Evolutionary conservation across 768 basidiomycete genomes (phyloP).

Genomic region (Sutorius australiensis): DNA sequence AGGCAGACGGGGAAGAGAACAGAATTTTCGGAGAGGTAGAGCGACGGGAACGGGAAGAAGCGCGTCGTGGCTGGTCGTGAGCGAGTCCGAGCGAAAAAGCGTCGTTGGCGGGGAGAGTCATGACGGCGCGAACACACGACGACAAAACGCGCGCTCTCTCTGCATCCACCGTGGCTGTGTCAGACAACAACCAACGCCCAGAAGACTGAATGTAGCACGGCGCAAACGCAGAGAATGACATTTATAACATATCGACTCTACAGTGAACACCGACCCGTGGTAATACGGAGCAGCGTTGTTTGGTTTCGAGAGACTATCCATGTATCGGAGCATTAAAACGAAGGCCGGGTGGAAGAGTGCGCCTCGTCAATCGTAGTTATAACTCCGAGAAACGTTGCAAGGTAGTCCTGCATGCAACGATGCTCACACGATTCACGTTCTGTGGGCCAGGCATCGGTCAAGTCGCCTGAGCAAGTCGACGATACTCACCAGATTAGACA

Average conservation of each 20-base stretch:
- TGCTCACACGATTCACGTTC: neutral
- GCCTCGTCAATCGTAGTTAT: constrained; percentile 83
- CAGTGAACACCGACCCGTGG: constrained; percentile 29
- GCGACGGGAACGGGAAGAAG: constrained; percentile 33
- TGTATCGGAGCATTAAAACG: constrained; percentile 87
- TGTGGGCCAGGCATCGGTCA: neutral
- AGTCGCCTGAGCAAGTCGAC: neutral
- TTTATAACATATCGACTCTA: constrained; percentile 27
- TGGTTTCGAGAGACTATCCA: constrained; percentile 55
- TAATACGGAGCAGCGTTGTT: constrained; percentile 42
- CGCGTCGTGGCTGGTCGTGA: constrained; percentile 33
- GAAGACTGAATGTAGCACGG: no score
- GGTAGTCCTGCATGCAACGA: no score
- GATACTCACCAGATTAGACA: neutral
- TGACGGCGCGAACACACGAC: constrained; percentile 2
- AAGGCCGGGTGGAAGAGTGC: constrained; percentile 53
- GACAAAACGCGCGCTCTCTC: neutral
- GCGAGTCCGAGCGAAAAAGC: constrained; percentile 34
- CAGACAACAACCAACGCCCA: neutral
- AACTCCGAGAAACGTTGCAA: constrained; percentile 49
- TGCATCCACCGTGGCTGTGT: constrained; percentile 13
- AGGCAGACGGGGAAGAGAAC: constrained; percentile 35
- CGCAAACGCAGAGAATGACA: no score
- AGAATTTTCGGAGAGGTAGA: constrained; percentile 48
- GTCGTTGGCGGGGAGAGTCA: constrained; percentile 35